These are phyloP conservation scores for Nicotiana undulata DNA, from an alignment of 257 asterid genomes.

Conservation along the genomic window DNA sequence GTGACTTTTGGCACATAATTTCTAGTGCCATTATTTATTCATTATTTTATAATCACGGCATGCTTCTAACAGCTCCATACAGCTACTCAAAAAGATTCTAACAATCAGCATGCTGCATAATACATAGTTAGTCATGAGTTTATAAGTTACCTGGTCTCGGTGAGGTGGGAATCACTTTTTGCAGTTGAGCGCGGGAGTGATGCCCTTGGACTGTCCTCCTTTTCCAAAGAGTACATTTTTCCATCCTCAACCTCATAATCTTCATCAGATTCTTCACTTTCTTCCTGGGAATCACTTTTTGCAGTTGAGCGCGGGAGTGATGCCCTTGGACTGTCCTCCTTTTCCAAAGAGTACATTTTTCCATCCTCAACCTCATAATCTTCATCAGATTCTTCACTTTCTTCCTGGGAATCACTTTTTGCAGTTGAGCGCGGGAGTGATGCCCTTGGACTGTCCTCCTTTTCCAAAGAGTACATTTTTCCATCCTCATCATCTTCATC, in stretches of 20 bases:
- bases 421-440: constrained; percentile 29
- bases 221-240: constrained; percentile 1
- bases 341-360: constrained; percentile 1
- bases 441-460: background rate
- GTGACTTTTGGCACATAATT: background rate
- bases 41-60: background rate
- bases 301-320: constrained; percentile 29
- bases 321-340: background rate
- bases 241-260: constrained; percentile 27
- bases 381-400: too few relatives aligned
- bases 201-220: background rate
- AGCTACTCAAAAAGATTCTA: background rate
- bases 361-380: constrained; percentile 27
- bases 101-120: background rate
- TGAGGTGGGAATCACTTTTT: constrained; percentile 60
- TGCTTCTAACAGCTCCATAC: background rate
- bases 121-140: background rate
- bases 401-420: constrained; percentile 48
- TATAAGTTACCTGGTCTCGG: constrained; percentile 62
- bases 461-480: constrained; percentile 1
- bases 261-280: too few relatives aligned
- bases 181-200: constrained; percentile 29
- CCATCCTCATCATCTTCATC: constrained; percentile 26
- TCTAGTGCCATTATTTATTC: background rate
- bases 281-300: constrained; percentile 48